Evolutionary conservation across 2,329 filamentous ascomycete genomes (phyloP).

Genomic region (Tolypocladium ovalisporum): DNA sequence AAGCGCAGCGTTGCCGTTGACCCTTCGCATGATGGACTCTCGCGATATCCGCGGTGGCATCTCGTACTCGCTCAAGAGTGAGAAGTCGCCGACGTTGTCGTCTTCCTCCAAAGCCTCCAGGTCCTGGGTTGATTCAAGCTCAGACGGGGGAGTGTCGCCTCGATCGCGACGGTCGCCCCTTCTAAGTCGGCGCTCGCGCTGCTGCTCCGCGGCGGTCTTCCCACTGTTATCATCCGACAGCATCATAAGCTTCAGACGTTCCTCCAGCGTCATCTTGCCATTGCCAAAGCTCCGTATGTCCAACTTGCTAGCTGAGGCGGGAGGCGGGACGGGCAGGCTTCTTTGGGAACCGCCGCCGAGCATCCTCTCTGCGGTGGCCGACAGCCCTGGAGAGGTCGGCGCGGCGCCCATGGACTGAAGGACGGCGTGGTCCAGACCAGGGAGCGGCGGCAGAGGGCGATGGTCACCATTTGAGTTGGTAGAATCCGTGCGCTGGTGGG

Average conservation of each 20-base stretch:
- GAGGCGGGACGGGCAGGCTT: conserved; percentile 62
- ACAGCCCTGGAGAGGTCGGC: conserved; percentile 51
- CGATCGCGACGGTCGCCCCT: conserved; percentile 45
- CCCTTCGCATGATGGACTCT: conserved; percentile 83
- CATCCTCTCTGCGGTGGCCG: conserved; percentile 62
- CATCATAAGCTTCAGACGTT: conserved; percentile 82
- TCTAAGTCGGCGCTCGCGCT: conserved; percentile 59
- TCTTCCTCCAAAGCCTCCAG: conserved; percentile 40
- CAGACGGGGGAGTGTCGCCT: conserved; percentile 31
- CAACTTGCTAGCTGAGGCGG: conserved; percentile 56
- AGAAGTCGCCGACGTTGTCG: conserved; percentile 49
- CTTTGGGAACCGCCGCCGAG: conserved; percentile 50
- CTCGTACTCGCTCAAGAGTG: conserved; percentile 50
- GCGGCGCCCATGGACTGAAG: conserved; percentile 33
- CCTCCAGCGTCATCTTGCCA: conserved; percentile 72
- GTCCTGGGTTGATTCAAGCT: conserved; percentile 22
- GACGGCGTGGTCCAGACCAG: conserved; percentile 40
- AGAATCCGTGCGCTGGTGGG: conserved; percentile 58
- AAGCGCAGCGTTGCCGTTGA: conserved; percentile 53
- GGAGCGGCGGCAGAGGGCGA: conserved; percentile 77
- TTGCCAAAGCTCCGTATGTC: conserved; percentile 70
- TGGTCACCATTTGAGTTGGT: conserved; percentile 69
- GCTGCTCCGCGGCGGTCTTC: conserved; percentile 52
- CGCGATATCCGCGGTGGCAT: conserved; percentile 74
- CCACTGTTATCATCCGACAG: conserved; percentile 53